Evolutionary conservation across 805 yeast species (phyloP).

Genomic region (Saccharomyces jurei): DNA sequence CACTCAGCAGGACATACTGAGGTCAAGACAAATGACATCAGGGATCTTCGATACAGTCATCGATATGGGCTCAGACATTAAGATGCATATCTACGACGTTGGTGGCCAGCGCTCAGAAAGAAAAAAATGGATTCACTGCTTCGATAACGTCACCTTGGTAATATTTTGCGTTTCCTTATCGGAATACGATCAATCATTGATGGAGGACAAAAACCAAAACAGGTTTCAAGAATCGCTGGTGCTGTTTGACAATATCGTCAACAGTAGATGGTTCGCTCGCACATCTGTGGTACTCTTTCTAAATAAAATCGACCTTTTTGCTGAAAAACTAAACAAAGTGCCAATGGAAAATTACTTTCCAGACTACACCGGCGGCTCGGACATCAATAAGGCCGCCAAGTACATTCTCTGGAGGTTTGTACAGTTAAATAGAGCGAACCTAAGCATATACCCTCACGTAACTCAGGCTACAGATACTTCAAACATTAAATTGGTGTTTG

Average conservation of each 20-base stretch:
- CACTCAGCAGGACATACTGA: constrained; percentile 63
- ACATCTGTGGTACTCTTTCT: constrained; percentile 80
- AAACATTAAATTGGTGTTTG: constrained; percentile 77
- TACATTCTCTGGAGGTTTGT: constrained; percentile 86
- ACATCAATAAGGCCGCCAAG: constrained; percentile 83
- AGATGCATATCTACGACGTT: constrained; percentile 68
- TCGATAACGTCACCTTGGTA: constrained; percentile 82
- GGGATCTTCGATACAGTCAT: constrained; percentile 83
- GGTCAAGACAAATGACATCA: constrained; percentile 86
- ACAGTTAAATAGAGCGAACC: constrained; percentile 72
- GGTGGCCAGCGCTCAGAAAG: constrained; percentile 97
- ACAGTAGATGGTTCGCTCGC: constrained; percentile 86
- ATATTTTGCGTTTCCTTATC: constrained; percentile 87
- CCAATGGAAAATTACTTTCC: constrained; percentile 81
- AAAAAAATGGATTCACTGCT: constrained; percentile 94
- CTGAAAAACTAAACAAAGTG: constrained; percentile 71
- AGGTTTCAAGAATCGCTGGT: constrained; percentile 75
- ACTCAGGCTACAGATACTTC: constrained; percentile 94
- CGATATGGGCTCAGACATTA: constrained; percentile 55
- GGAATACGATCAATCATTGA: constrained; percentile 80
- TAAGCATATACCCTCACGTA: constrained; percentile 80
- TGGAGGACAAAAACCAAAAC: constrained; percentile 71
- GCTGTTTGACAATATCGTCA: constrained; percentile 82
- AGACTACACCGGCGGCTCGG: constrained; percentile 85
- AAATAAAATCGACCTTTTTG: constrained; percentile 85